Conservation (phyloP, 371 early-diverging fungal species). For the Mucor irregularis region DNA sequence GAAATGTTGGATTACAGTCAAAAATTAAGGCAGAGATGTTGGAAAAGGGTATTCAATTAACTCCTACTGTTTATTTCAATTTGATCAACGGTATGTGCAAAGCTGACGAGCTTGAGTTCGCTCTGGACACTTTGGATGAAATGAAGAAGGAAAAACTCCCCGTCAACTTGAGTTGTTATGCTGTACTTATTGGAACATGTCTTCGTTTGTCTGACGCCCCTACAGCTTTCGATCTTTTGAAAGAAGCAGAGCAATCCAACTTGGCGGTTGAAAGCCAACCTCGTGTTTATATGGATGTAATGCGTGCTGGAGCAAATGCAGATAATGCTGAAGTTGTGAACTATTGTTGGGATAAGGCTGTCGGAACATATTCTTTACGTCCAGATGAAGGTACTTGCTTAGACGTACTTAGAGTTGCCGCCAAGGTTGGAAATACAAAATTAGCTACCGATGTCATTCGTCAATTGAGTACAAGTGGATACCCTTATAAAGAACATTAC, state of each 20-base stretch:
- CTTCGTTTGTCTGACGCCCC: conserved; percentile 35
- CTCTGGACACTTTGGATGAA: conserved; percentile 47
- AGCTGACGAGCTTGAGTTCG: conserved; percentile 42
- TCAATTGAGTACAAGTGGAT: conserved; percentile 52
- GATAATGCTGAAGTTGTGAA: conserved; percentile 41
- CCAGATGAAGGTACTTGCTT: conserved; percentile 71
- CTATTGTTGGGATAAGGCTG: conserved; percentile 57
- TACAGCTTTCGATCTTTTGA: conserved; percentile 47
- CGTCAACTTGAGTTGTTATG: conserved; percentile 39
- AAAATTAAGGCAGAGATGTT: conserved; percentile 35
- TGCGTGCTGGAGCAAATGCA: conserved; percentile 46
- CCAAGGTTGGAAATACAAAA: conserved; percentile 53
- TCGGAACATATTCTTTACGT: conserved; percentile 31
- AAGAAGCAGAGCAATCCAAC: conserved; percentile 48
- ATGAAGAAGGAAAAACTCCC: conserved; percentile 43
- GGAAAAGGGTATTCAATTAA: conserved; percentile 31
- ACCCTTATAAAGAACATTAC: conserved; percentile 64
- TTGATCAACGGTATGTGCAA: conserved; percentile 46
- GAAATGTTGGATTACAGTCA: conserved; percentile 20
- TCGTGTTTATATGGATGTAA: conserved; percentile 45
- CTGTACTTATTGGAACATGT: conserved; percentile 40
- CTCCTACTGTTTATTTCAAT: conserved; percentile 39
- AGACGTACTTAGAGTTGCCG: conserved; percentile 61
- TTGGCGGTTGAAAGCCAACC: conserved; percentile 44
- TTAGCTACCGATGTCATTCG: conserved; percentile 64